A percentile compares a stretch with the other conserved stretches of the same genome.
Conservation (phyloP, 2,329 filamentous ascomycete genomes). For the Daldinia sp. region DNA sequence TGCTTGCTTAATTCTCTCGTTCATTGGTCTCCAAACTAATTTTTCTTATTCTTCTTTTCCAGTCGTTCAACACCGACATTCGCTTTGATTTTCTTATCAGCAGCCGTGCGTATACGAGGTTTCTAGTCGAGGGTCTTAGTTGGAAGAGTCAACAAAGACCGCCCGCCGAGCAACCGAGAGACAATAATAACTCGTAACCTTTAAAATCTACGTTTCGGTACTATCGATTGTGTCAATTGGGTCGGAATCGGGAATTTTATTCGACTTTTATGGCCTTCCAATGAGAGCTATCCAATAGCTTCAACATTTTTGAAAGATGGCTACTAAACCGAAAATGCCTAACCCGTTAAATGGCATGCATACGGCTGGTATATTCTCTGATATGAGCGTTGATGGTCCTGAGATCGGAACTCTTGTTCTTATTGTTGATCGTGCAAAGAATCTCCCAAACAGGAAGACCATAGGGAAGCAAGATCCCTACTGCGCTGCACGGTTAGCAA, state of each 20-base stretch:
- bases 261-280: constrained; percentile 2
- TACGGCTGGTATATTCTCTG: constrained; percentile 91
- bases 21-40: constrained; percentile 24
- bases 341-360: constrained; percentile 72
- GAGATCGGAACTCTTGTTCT: constrained; percentile 92
- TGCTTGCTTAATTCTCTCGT: constrained; percentile 26
- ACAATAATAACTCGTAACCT: not conserved
- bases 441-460: constrained; percentile 93
- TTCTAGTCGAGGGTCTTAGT: no score
- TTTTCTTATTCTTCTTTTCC: constrained; percentile 16
- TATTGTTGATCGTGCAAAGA: constrained; percentile 94
- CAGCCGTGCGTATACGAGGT: constrained; percentile 19
- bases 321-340: constrained; percentile 58
- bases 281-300: constrained; percentile 24
- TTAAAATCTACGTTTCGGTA: not conserved
- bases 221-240: constrained; percentile 3
- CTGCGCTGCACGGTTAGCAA: constrained; percentile 90
- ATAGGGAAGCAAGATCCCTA: constrained; percentile 99
- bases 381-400: constrained; percentile 92
- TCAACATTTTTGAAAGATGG: constrained; percentile 51
- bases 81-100: constrained; percentile 15
- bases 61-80: constrained; percentile 15
- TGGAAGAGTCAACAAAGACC: constrained; percentile 28
- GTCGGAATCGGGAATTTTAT: constrained; percentile 5
- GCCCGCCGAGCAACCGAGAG: constrained; percentile 18